Conservation (phyloP, 176 grass and related monocot genomes). For the Thalia dealbata region DNA sequence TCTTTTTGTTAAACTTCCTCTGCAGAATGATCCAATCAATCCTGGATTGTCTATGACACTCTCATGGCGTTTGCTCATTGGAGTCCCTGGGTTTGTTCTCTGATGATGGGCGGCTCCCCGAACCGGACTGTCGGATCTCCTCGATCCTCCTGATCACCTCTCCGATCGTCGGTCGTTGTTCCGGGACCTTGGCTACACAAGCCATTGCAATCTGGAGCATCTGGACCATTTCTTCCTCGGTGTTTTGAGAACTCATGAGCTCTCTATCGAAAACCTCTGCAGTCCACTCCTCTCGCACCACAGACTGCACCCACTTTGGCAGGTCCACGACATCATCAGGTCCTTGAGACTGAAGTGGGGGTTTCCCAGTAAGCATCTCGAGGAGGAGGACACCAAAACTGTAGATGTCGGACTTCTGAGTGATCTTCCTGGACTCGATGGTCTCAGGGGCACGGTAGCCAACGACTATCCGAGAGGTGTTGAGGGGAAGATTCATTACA, state of each 20-base stretch:
- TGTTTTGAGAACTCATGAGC: conserved; percentile 50
- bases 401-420: conserved; percentile 87
- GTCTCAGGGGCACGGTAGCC: conserved; percentile 82
- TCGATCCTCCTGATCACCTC: conserved; percentile 72
- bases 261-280: conserved; percentile 81
- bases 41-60: background rate
- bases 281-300: conserved; percentile 95
- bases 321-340: conserved; percentile 64
- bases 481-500: conserved; percentile 55
- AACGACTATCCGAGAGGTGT: conserved; percentile 34
- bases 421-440: conserved; percentile 65
- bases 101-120: conserved; percentile 33
- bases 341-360: conserved; percentile 79
- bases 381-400: conserved; percentile 90
- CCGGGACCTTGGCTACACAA: conserved; percentile 46
- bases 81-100: conserved; percentile 42
- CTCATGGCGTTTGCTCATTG: conserved; percentile 19
- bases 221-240: conserved; percentile 87
- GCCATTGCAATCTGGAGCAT: conserved; percentile 85
- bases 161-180: conserved; percentile 54
- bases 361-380: conserved; percentile 90
- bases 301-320: conserved; percentile 79
- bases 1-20: background rate
- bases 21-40: background rate
- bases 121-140: conserved; percentile 47